phyloP scores from a whole-genome alignment of 192 early-diverging fungal species.

The Phycomyces nitens region DNA sequence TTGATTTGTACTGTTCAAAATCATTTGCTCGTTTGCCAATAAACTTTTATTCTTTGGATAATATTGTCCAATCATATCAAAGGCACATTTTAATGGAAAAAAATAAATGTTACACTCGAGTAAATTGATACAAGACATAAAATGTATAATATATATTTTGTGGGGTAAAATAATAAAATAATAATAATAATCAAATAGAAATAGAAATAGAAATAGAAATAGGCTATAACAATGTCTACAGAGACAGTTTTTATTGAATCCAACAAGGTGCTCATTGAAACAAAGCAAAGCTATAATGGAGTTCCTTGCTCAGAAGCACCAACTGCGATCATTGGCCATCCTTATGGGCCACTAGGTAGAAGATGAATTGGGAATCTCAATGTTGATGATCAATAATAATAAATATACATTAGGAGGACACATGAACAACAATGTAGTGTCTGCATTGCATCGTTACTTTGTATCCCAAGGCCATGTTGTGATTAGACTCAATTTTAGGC shows the following conservation, averaged over 20 bases:
- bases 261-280: slow-evolving; percentile 8
- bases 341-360: slow-evolving; percentile 27
- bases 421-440: slow-evolving; percentile 26
- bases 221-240: not conserved
- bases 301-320: not conserved
- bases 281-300: slow-evolving; percentile 4
- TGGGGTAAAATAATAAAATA: too few species aligned
- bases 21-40: too few species aligned
- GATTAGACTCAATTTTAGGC: slow-evolving; percentile 19
- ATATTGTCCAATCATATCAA: too few species aligned
- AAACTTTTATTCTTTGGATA: too few species aligned
- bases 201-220: too few species aligned
- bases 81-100: too few species aligned
- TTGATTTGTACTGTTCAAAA: too few species aligned
- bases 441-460: slow-evolving; percentile 15
- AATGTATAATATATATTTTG: too few species aligned
- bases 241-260: slow-evolving; percentile 13
- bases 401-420: slow-evolving; percentile 6
- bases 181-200: too few species aligned
- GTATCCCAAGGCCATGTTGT: slow-evolving; percentile 11
- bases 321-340: slow-evolving; percentile 19
- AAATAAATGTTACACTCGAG: too few species aligned
- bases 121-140: too few species aligned
- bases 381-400: not conserved
- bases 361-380: not conserved